Evolutionary conservation across 345 rosid genomes (phyloP), one percentile per base, ranked within the genome.

Genomic region (Brassica juncea): DNA sequence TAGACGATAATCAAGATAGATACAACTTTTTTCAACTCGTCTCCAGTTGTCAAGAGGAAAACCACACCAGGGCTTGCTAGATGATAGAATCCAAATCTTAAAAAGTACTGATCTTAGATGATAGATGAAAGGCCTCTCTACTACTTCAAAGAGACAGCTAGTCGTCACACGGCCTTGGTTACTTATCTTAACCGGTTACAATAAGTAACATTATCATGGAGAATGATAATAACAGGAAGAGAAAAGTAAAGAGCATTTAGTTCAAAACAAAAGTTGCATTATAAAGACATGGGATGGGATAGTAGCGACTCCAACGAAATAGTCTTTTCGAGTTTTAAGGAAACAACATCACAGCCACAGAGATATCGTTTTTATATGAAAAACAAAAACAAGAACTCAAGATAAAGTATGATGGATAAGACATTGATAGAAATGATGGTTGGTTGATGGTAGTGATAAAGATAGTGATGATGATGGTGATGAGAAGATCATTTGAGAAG

Each of bases 401-500:
- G 28, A 60, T 37, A 10, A 47, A 58, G 21, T 55, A 37, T 74
- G 70, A 77, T 65, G 76, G 76, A 80, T 49, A 60, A 68, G 63
- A 80, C 67, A 72, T 44, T 35, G 72, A 70, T 27, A 35, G 59
- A 42, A 23, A 10, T 57, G 68, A n/a, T 57, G 25, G 25, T 23
- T 23, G 63, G 39, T 54, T 44, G 68, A 59, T 28, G 44, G n/a
- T 54, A 5, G 64, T 77, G 14, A 61, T 30, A 16, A 11, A 27
- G 74, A 52, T 30, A 63, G 11, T 54, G 9, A 70, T 77, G n/a
- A 42, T 72, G 63, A 73, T 44, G 25, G 3, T 21, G 69, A 66
- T 59, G 54, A 31, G 42, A 6, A 71, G 79, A 77, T 93, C 90
- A 95, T 77, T 90, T 90, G 80, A 95, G 91, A 66, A 95, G 99